These are phyloP conservation scores for Luvunga scandens DNA, from an alignment of 345 rosid genomes.

Conservation along the genomic window DNA sequence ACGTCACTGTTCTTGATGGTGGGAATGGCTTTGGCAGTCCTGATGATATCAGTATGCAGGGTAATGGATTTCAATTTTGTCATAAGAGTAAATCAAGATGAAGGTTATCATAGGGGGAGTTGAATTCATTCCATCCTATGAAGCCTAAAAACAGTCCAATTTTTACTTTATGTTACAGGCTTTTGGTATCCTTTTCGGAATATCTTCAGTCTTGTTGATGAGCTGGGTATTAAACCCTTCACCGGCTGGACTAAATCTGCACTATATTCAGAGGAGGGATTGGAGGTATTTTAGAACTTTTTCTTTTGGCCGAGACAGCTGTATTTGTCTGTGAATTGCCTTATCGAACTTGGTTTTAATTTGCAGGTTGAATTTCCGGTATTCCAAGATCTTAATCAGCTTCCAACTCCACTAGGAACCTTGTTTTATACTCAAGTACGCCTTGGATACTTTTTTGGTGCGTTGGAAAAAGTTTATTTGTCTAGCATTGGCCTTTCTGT, in stretches of 20 bases:
- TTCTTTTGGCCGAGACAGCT: not conserved
- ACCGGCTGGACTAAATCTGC: constrained; percentile 47
- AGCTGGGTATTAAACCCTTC: constrained; percentile 49
- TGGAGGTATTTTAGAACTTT: constrained; percentile 33
- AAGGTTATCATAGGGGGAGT: not conserved
- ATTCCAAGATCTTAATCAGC: constrained; percentile 55
- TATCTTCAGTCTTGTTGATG: constrained; percentile 49
- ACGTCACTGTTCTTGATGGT: constrained; percentile 55
- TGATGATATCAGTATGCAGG: constrained; percentile 53
- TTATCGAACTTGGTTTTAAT: not conserved
- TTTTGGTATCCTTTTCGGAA: constrained; percentile 59
- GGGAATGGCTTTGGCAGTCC: constrained; percentile 41
- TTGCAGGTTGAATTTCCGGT: constrained; percentile 64
- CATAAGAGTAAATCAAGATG: not conserved
- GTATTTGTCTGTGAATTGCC: not conserved
- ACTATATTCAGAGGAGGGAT: constrained; percentile 40
- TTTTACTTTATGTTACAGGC: constrained; percentile 28
- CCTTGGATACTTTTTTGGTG: not conserved
- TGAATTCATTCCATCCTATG: constrained; percentile 8
- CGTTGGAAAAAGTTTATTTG: not conserved
- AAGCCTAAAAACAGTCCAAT: not conserved
- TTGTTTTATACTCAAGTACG: constrained; percentile 49
- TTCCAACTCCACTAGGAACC: constrained; percentile 60
- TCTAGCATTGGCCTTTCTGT: not conserved
- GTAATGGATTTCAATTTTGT: constrained; percentile 19